Base-by-base conservation (phyloP, 208 protist genomes). In the Leishmania guyanensis region DNA sequence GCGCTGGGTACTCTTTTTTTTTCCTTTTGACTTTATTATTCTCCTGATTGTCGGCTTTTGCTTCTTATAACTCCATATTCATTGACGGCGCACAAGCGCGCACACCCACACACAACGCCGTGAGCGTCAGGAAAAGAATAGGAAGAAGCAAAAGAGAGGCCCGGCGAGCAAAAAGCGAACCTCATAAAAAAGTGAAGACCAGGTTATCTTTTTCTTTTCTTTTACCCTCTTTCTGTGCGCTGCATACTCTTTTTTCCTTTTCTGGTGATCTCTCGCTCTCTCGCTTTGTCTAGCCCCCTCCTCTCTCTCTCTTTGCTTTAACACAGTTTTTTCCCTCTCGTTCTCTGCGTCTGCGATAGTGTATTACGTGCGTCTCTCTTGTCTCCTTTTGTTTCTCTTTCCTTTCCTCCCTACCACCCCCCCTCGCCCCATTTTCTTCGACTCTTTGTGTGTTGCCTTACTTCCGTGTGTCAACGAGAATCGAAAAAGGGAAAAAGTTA, bases 21-120 rank as follows among this genome's bases (percentile, higher is more conserved):
- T 74, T 68, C 12, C 36, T 48, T 46, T 70, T 8, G n/a, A 22
- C 5, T 68, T 36, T 22, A 36, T 12, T 78, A 83, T 82, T 78
- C 50, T 70, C 51, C 29, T 77, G 54, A 36, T 22, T 26, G 77
- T 20, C 50, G 54, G 29, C 4, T 78, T 66, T 78, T 46, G 46
- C 3, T 66, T 60, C 70, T 65, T 66, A 29, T 62, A 33, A 62
- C 29, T n/a, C 70, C 14, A 8, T 75, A 39, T 60, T 29, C 48
- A 75, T 75, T 43, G 50, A 62, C 46, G n/a, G 6, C 17, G 20
- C 43, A 29, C 14, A n/a, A 14, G 17, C 14, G 6, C 20, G 5
- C 60, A 33, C 12, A 16, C 29, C 12, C 22, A 20, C 62, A 33
- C 62, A 20, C 58, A 64, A 64, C 58, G 26, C 26, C 26, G 58